These are phyloP conservation scores for Solanum arcanum DNA, from an alignment of 257 asterid genomes.

Conservation along the genomic window DNA sequence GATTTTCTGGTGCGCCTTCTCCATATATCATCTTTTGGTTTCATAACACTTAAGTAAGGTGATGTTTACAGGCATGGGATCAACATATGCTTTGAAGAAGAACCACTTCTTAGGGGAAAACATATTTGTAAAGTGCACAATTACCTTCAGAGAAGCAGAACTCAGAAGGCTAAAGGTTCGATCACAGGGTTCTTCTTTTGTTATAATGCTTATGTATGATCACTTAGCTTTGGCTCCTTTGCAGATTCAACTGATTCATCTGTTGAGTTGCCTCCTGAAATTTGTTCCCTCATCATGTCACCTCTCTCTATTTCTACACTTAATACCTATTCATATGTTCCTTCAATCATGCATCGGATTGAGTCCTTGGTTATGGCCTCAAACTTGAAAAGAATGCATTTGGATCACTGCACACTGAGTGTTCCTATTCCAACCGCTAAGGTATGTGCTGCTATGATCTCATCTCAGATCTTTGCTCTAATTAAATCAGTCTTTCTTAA, in stretches of 20 bases:
- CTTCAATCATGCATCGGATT: conserved; percentile 74
- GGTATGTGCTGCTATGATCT: conserved; percentile 18
- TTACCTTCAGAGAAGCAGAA: conserved; percentile 40
- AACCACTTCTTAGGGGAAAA: conserved; percentile 43
- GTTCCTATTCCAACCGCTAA: conserved; percentile 34
- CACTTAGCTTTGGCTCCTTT: background rate
- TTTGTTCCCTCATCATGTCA: conserved; percentile 55
- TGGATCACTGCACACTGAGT: conserved; percentile 33
- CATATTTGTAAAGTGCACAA: conserved; percentile 37
- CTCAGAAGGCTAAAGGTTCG: conserved; percentile 40
- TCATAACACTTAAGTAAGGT: background rate
- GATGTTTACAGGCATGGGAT: conserved; percentile 47
- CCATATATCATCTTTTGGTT: background rate
- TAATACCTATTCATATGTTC: conserved; percentile 53
- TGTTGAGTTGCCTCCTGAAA: conserved; percentile 77
- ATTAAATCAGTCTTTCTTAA: background rate
- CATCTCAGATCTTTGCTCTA: background rate
- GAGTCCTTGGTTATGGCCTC: conserved; percentile 72
- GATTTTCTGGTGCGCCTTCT: background rate
- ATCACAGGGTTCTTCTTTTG: background rate
- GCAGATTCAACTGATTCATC: conserved; percentile 39
- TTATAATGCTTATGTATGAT: background rate
- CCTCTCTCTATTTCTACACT: conserved; percentile 46
- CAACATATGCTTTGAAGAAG: conserved; percentile 24
- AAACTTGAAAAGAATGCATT: conserved; percentile 35